A percentile compares a stretch with the other conserved stretches of the same genome.
Evolutionary conservation across 352 stramenopile genomes (phyloP).

Genomic region (Hyaloperonospora arabidopsidis): DNA sequence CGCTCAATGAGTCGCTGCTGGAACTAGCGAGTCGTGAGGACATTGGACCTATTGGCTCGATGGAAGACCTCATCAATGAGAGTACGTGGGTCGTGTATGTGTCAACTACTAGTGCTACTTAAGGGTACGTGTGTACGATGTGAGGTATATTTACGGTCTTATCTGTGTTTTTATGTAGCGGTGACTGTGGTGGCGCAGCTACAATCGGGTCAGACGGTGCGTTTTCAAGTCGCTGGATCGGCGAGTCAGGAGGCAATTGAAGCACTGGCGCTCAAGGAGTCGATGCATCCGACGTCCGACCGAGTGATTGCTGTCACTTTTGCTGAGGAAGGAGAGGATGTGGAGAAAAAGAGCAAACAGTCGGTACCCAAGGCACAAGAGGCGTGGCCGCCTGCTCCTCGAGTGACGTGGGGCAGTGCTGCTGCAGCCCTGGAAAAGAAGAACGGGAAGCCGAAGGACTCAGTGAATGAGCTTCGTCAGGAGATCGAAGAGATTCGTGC

Average conservation of each 20-base stretch:
- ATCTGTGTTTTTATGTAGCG: conserved; percentile 18
- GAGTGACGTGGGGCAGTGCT: conserved; percentile 46
- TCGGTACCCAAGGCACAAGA: conserved; percentile 26
- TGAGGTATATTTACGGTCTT: no score
- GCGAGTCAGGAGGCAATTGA: conserved; percentile 63
- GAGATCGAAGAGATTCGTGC: conserved; percentile 57
- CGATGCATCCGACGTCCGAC: conserved; percentile 30
- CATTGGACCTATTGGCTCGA: conserved; percentile 50
- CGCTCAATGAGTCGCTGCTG: conserved; percentile 40
- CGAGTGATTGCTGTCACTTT: conserved; percentile 56
- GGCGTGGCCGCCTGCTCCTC: conserved; percentile 38
- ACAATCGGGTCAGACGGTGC: conserved; percentile 41
- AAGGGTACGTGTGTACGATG: neutral
- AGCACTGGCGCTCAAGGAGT: conserved; percentile 40
- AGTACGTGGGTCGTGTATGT: conserved; percentile 54
- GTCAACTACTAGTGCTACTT: no score
- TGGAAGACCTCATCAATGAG: conserved; percentile 52
- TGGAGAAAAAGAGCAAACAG: conserved; percentile 13
- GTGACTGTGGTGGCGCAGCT: conserved; percentile 57
- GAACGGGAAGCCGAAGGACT: conserved; percentile 15
- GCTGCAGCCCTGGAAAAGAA: conserved; percentile 13
- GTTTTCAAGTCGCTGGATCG: conserved; percentile 47
- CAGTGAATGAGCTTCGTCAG: conserved; percentile 27
- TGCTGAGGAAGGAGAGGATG: conserved; percentile 41
- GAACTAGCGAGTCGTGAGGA: conserved; percentile 53